These are phyloP conservation scores for Knufia fluminis DNA, from an alignment of 2,329 filamentous ascomycete species.

Conservation along the genomic window DNA sequence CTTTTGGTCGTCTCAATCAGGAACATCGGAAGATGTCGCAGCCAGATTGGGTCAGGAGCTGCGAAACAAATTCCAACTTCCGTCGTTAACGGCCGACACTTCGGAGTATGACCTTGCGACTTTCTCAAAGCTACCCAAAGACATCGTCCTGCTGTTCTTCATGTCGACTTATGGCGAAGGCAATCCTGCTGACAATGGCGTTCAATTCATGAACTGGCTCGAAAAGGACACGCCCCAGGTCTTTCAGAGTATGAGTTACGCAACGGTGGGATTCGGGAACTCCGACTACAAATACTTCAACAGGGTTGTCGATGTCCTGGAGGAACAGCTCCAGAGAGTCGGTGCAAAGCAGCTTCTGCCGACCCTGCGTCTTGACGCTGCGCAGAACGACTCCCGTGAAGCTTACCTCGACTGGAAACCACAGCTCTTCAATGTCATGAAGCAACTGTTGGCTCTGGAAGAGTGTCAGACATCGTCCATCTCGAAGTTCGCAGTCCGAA, in stretches of 20 bases:
- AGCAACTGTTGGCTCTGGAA: no score
- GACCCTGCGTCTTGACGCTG: slow-evolving; percentile 25
- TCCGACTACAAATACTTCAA: slow-evolving; percentile 42
- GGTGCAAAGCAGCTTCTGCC: slow-evolving; percentile 26
- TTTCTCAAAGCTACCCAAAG: slow-evolving; percentile 15
- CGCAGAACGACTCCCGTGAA: slow-evolving; percentile 36
- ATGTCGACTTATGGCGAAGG: slow-evolving; percentile 33
- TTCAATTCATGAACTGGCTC: slow-evolving; percentile 29
- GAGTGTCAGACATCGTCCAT: no score
- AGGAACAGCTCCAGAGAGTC: slow-evolving; percentile 25
- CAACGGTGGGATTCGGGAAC: slow-evolving; percentile 38
- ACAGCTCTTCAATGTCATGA: no score
- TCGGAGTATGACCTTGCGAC: slow-evolving; percentile 17
- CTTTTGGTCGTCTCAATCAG: slow-evolving; percentile 94
- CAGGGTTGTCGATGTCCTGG: slow-evolving; percentile 32
- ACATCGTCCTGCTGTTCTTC: slow-evolving; percentile 29
- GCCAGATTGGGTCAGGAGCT: slow-evolving; percentile 84
- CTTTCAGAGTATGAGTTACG: slow-evolving; percentile 29
- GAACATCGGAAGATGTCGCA: slow-evolving; percentile 89
- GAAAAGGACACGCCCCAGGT: slow-evolving; percentile 19
- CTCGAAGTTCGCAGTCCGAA: no score
- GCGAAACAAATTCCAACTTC: slow-evolving; percentile 76
- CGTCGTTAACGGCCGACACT: slow-evolving; percentile 31
- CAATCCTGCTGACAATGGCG: slow-evolving; percentile 32
- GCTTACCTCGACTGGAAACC: no score